phyloP scores from a whole-genome alignment of 2,329 filamentous ascomycete species.

The Scedosporium minutisporum region DNA sequence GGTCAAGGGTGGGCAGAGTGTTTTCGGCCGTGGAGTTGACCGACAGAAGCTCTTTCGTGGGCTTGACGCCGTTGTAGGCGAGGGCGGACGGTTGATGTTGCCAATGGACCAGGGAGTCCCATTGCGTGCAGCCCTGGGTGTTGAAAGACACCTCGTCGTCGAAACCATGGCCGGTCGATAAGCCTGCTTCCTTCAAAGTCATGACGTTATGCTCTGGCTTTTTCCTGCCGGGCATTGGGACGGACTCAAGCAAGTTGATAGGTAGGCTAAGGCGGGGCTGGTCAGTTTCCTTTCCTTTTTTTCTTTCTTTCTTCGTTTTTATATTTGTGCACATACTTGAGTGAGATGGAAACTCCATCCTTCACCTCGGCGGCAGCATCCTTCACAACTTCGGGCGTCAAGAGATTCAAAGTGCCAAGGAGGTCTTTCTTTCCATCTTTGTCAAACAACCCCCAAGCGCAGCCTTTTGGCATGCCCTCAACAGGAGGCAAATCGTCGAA shows the following conservation, averaged over 20 bases:
- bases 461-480: neutral
- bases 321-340: conserved; percentile 25
- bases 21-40: conserved; percentile 15
- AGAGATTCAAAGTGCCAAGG: neutral
- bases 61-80: conserved; percentile 5
- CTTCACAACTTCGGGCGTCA: conserved; percentile 1
- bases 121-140: conserved; percentile 3
- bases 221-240: conserved; percentile 4
- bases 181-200: neutral
- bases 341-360: conserved; percentile 35
- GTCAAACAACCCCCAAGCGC: conserved; percentile 5
- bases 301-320: too few species aligned
- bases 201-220: neutral
- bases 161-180: neutral
- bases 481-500: conserved; percentile 1
- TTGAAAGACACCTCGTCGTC: conserved; percentile 3
- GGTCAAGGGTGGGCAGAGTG: conserved; percentile 18
- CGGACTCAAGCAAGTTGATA: conserved; percentile 8
- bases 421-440: conserved; percentile 2
- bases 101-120: conserved; percentile 26
- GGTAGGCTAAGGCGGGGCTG: neutral
- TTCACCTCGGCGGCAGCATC: conserved; percentile 10
- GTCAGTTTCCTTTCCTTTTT: too few species aligned
- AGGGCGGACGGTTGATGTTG: conserved; percentile 9
- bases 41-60: conserved; percentile 20